These are phyloP conservation scores for Claviceps arundinis DNA, from an alignment of 2,329 filamentous ascomycete species.

Conservation along the genomic window DNA sequence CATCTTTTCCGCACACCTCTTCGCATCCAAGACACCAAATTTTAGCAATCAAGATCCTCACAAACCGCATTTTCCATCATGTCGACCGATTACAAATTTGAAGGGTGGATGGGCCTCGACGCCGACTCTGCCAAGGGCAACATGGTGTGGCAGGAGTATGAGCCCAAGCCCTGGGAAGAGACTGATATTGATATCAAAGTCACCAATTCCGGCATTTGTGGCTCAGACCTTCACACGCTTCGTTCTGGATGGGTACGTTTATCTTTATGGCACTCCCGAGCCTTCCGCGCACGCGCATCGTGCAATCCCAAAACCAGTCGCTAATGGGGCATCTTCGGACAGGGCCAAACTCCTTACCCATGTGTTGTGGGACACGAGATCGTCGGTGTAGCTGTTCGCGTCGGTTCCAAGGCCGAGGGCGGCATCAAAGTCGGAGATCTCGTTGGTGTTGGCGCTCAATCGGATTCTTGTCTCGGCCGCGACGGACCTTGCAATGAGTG, in stretches of 20 bases:
- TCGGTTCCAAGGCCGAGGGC: constrained; percentile 32
- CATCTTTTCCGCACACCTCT: background rate
- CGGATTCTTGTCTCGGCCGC: constrained; percentile 35
- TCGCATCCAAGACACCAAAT: too few relatives aligned
- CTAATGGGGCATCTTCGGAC: background rate
- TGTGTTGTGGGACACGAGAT: constrained; percentile 54
- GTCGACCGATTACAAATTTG: constrained; percentile 30
- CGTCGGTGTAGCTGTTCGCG: constrained; percentile 41
- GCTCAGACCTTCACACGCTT: constrained; percentile 46
- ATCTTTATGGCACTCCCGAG: background rate
- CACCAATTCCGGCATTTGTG: constrained; percentile 54
- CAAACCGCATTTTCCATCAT: constrained; percentile 1
- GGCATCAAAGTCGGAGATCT: constrained; percentile 47
- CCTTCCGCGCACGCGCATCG: background rate
- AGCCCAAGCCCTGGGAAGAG: constrained; percentile 54
- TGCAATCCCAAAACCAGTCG: background rate
- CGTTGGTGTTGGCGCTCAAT: constrained; percentile 50
- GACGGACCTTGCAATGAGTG: constrained; percentile 28
- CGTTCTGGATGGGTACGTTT: constrained; percentile 35
- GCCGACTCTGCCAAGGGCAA: constrained; percentile 31
- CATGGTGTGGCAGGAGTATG: constrained; percentile 41
- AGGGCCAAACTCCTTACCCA: constrained; percentile 18
- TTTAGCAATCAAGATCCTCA: too few relatives aligned
- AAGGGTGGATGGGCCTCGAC: constrained; percentile 36
- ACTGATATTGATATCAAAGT: constrained; percentile 52